These are phyloP conservation scores for Amauroascus verrucosus DNA, from an alignment of 2,329 filamentous ascomycete species.

Conservation along the genomic window DNA sequence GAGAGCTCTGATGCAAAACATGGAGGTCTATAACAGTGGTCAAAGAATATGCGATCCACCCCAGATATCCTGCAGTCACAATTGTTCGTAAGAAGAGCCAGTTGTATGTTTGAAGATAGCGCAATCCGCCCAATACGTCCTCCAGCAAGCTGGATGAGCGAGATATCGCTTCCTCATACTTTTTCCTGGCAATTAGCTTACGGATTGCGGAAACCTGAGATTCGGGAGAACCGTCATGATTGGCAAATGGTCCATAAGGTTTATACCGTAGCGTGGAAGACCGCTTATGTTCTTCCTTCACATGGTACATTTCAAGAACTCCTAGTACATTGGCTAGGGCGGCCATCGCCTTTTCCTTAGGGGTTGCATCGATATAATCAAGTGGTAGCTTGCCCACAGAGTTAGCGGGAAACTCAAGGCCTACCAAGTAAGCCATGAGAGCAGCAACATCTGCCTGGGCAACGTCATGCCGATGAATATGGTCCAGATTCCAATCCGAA, in stretches of 20 bases:
- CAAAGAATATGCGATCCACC: conserved; percentile 88
- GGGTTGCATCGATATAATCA: conserved; percentile 62
- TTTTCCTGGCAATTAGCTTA: conserved; percentile 53
- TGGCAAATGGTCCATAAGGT: conserved; percentile 61
- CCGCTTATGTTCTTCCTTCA: conserved; percentile 82
- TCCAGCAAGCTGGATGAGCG: conserved; percentile 68
- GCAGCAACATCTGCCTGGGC: conserved; percentile 88
- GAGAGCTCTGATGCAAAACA: conserved; percentile 61
- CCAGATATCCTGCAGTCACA: conserved; percentile 81
- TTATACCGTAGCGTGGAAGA: conserved; percentile 64
- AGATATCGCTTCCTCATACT: conserved; percentile 66
- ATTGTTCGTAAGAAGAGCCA: conserved; percentile 90
- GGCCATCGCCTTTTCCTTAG: conserved; percentile 70
- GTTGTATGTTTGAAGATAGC: conserved; percentile 96
- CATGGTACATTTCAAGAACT: conserved; percentile 89
- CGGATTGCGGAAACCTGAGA: conserved; percentile 59
- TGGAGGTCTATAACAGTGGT: conserved; percentile 82
- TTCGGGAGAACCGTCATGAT: conserved; percentile 50
- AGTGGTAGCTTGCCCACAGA: conserved; percentile 89
- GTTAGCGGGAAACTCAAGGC: conserved; percentile 85
- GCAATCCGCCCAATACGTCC: conserved; percentile 66
- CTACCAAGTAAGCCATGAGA: conserved; percentile 86
- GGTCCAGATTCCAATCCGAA: conserved; percentile 72
- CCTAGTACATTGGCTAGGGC: conserved; percentile 73
- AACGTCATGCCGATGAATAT: conserved; percentile 79